Evolutionary conservation across 306 rosid species (phyloP).

Genomic region (Castanopsis chinensis): DNA sequence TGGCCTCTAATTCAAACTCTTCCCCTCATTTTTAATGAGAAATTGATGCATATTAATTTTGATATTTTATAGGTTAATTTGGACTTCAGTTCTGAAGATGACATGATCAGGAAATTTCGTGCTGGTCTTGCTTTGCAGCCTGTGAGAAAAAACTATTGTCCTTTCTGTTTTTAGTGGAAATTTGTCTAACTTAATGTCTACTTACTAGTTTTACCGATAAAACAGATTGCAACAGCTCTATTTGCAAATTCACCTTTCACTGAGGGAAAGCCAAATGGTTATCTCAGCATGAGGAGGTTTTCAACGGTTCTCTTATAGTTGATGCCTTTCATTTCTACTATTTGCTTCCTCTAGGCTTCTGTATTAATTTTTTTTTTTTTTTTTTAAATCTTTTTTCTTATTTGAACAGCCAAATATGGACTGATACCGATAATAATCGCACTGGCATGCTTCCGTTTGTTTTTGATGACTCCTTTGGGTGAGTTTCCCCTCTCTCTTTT

Average conservation of each 20-base stretch:
- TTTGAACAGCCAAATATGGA: constrained; percentile 85
- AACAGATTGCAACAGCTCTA: constrained; percentile 97
- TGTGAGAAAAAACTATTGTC: constrained; percentile 54
- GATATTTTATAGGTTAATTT: constrained; percentile 73
- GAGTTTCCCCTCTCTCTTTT: constrained; percentile 12
- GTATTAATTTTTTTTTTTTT: constrained; percentile 17
- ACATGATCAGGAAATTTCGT: constrained; percentile 92
- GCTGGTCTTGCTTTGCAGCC: constrained; percentile 97
- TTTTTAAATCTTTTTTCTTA: background rate
- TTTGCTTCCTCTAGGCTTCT: constrained; percentile 15
- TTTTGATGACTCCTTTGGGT: constrained; percentile 92
- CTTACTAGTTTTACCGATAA: constrained; percentile 31
- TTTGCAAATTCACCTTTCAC: constrained; percentile 97
- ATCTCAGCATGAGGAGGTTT: constrained; percentile 94
- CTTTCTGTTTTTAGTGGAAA: constrained; percentile 13
- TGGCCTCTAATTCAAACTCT: background rate
- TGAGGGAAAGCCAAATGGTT: constrained; percentile 96
- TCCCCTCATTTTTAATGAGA: constrained; percentile 11
- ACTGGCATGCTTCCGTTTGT: constrained; percentile 98
- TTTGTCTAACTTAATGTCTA: constrained; percentile 15
- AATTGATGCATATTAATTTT: constrained; percentile 15
- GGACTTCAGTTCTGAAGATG: constrained; percentile 92
- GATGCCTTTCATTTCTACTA: constrained; percentile 4
- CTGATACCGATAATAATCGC: constrained; percentile 84
- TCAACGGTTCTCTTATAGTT: constrained; percentile 10